Percentiles rank a stretch among this genome's conserved stretches.
These are phyloP conservation scores for Phialemoniopsis sp. DNA, from an alignment of 2,329 filamentous ascomycete species.

Conservation along the genomic window DNA sequence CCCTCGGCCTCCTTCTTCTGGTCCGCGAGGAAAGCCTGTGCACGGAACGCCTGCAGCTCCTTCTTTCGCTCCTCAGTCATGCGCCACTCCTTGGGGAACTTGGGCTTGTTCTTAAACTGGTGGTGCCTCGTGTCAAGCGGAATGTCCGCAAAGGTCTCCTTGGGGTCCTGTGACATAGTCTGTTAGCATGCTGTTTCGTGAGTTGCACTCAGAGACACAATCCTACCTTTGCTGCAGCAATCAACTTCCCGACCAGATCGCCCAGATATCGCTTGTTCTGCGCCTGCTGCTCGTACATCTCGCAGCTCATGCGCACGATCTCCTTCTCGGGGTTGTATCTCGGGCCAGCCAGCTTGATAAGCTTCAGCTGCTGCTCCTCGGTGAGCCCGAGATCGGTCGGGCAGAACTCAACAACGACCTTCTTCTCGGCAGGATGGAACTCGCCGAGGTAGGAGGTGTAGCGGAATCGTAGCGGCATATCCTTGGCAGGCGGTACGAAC, in stretches of 20 bases:
- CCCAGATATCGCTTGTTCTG: slow-evolving; percentile 97
- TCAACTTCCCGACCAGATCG: slow-evolving; percentile 69
- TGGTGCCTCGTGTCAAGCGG: slow-evolving; percentile 88
- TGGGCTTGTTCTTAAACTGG: slow-evolving; percentile 59
- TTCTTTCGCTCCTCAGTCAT: slow-evolving; percentile 66
- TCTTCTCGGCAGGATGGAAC: slow-evolving; percentile 82
- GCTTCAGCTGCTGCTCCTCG: slow-evolving; percentile 66
- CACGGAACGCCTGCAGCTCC: slow-evolving; percentile 60
- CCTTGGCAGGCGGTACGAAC: slow-evolving; percentile 65
- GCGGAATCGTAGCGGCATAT: slow-evolving; percentile 81
- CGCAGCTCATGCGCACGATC: slow-evolving; percentile 84
- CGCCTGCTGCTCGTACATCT: slow-evolving; percentile 81
- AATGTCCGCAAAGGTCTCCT: slow-evolving; percentile 82
- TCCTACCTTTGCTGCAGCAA: slow-evolving; percentile 67
- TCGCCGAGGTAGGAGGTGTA: slow-evolving; percentile 98
- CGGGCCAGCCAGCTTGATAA: slow-evolving; percentile 80
- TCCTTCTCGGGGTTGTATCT: slow-evolving; percentile 85
- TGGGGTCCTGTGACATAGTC: slow-evolving; percentile 48
- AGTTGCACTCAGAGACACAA: neutral
- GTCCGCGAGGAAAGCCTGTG: slow-evolving; percentile 49
- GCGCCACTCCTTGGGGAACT: slow-evolving; percentile 80
- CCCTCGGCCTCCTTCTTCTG: slow-evolving; percentile 47
- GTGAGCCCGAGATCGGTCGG: slow-evolving; percentile 69
- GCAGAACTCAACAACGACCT: slow-evolving; percentile 90
- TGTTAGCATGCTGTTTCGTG: neutral